Percentiles rank a stretch among this genome's conserved stretches.
Evolutionary conservation across 441 rosid genomes (phyloP).

Genomic region (Corymbia calophylla): DNA sequence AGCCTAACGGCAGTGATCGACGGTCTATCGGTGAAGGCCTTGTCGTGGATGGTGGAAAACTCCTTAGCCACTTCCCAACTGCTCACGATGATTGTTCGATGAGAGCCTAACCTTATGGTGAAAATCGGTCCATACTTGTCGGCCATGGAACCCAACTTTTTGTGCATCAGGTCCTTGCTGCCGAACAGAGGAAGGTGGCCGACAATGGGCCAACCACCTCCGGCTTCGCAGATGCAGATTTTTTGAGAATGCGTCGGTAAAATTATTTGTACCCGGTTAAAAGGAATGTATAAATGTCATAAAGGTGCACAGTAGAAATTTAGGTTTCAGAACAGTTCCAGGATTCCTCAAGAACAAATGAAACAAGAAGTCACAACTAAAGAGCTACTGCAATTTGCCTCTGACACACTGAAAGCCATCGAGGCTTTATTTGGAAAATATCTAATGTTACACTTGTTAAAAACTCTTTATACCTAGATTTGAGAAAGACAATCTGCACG

Average conservation of each 20-base stretch:
- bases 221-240: background rate
- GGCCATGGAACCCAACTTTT: background rate
- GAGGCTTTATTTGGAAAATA: background rate
- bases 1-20: background rate
- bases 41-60: conserved; percentile 10
- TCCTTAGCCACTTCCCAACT: conserved; percentile 15
- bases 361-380: background rate
- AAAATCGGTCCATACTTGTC: background rate
- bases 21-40: conserved; percentile 11
- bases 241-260: background rate
- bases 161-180: background rate
- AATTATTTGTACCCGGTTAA: background rate
- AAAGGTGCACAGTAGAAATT: background rate
- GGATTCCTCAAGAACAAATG: background rate
- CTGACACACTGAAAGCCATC: no score
- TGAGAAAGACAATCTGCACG: background rate
- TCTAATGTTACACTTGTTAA: background rate
- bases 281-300: background rate
- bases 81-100: conserved; percentile 3
- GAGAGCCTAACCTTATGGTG: background rate
- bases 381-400: background rate
- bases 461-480: background rate
- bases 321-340: background rate
- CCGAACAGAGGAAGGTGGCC: background rate
- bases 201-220: background rate